These are phyloP conservation scores for Calonectria hawksworthii DNA, from an alignment of 2,329 filamentous ascomycete species.

Conservation along the genomic window DNA sequence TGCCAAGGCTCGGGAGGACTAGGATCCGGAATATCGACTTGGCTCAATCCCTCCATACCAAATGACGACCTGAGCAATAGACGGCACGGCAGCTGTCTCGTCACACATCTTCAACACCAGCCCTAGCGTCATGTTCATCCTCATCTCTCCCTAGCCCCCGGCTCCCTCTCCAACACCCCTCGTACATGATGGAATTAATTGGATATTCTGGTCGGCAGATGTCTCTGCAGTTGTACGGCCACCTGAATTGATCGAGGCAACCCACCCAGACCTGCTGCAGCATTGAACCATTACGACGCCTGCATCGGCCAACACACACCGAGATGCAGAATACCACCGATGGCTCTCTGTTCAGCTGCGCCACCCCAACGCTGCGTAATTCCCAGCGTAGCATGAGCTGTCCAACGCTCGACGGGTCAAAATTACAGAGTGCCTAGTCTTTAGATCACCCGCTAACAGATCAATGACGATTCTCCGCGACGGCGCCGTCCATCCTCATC, in stretches of 20 bases:
- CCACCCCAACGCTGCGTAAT: constrained; percentile 19
- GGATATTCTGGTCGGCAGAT: not conserved
- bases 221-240: not conserved
- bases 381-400: not conserved
- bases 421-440: not conserved
- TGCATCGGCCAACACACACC: constrained; percentile 5
- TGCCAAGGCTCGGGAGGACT: not conserved
- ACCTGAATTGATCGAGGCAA: not conserved
- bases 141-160: not conserved
- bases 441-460: not conserved
- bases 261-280: not conserved
- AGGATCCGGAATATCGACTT: not conserved
- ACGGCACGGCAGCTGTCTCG: not conserved
- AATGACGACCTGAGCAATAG: not conserved
- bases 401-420: not conserved
- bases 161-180: not conserved
- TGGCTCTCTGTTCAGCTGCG: not conserved
- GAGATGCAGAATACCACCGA: not conserved
- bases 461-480: constrained; percentile 11
- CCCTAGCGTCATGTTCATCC: not conserved
- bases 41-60: constrained; percentile 9
- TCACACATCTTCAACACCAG: not conserved
- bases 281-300: not conserved
- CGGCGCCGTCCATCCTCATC: constrained; percentile 3
- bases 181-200: not conserved